These are phyloP conservation scores for Malus domestica DNA, from an alignment of 306 rosid species.

Conservation along the genomic window ASM211411v1 NC_041804.1:3092501-3093000, in stretches of 20 bases:
- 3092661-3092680: too few species aligned
- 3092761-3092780: neutral
- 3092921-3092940: neutral
- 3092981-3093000: conserved; percentile 2
- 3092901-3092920: neutral
- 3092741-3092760: too few species aligned
- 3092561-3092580: too few species aligned
- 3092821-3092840: conserved; percentile 15
- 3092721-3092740: too few species aligned
- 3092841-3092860: neutral
- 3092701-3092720: too few species aligned
- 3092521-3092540: too few species aligned
- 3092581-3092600: too few species aligned
- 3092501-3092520: too few species aligned
- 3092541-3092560: too few species aligned
- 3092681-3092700: too few species aligned
- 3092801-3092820: neutral
- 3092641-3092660: too few species aligned
- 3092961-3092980: neutral
- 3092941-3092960: fast-evolving
- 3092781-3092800: neutral
- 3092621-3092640: fast-evolving
- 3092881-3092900: neutral
- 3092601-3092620: too few species aligned
- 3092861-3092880: neutral